Evolutionary conservation across 1,284 basidiomycete species (phyloP), one percentile per base, ranked within the genome.

Genomic region (Apiotrichum gracile): DNA sequence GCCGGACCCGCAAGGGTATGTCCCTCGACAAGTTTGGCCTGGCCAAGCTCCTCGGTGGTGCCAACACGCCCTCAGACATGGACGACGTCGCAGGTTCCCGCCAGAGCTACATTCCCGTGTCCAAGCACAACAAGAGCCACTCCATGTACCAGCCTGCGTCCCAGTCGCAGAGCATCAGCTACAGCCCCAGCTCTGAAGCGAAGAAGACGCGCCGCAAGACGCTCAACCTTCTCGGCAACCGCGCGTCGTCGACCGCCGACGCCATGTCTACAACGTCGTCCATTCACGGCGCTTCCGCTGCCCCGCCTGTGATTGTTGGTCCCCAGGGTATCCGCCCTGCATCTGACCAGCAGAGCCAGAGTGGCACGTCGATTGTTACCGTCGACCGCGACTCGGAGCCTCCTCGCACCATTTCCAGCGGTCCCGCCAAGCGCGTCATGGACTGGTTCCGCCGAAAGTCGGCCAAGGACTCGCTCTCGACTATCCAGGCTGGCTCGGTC

Each of bases 11-110:
- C 58, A 82, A 82, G 55, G 83, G 84, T 12, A 68, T 85, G 56
- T 87, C 85, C 0, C 78, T 86, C 58, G 86, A 87, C 77, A 85
- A 85, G 67, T 85, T 87, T 64, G 83, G 82, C n/a, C 77, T 87
- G 13, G 80, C 82, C 47, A 83, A 83, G 68, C 77, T 87, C 44
- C 81, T 87, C 24, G 56, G 62, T 58, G 61, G n/a, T n/a, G n/a
- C n/a, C n/a, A n/a, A 61, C 61, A 31, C 64, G 55, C 62, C 33
- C 39, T 43, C 54, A 3, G 31, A 35, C 8, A 41, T 48, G 17
- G 37, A 25, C 31, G 9, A 47, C 9, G 14, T 27, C 9, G 12
- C 31, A 2, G 12, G 12, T 5, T 12, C 43, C 5, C 29, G 41
- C 10, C 41, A 34, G 25, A 38, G 49, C 24, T 53, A 57, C 41